phyloP scores from a whole-genome alignment of 2,329 filamentous ascomycete genomes.

The Penicillium olsonii region DNA sequence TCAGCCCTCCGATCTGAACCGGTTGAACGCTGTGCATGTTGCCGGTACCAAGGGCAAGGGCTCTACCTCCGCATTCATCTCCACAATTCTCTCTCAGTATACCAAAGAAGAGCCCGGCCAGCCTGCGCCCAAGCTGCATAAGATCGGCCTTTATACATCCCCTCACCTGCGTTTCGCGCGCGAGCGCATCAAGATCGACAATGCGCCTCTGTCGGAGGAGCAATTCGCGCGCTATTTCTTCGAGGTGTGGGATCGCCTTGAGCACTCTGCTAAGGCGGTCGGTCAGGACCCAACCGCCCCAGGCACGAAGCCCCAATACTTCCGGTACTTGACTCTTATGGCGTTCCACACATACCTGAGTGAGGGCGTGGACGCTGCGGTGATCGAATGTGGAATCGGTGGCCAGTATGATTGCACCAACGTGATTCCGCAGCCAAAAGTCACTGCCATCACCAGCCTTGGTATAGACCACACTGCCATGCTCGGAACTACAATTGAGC shows the following conservation, averaged over 20 bases:
- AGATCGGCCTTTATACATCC: conserved; percentile 79
- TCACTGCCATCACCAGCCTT: conserved; percentile 74
- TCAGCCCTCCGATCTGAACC: conserved; percentile 63
- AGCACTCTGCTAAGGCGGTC: conserved; percentile 54
- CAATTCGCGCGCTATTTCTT: conserved; percentile 78
- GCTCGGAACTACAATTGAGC: conserved; percentile 74
- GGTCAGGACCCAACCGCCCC: conserved; percentile 54
- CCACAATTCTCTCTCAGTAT: conserved; percentile 72
- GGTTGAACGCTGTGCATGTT: conserved; percentile 71
- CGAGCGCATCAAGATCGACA: conserved; percentile 81
- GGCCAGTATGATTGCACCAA: conserved; percentile 94
- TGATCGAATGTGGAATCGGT: conserved; percentile 92
- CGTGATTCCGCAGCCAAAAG: conserved; percentile 69
- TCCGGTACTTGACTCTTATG: conserved; percentile 86
- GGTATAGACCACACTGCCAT: conserved; percentile 84
- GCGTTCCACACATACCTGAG: conserved; percentile 79
- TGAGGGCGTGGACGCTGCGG: conserved; percentile 74
- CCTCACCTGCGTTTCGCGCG: conserved; percentile 81
- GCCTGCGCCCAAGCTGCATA: conserved; percentile 44
- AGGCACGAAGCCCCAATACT: conserved; percentile 80
- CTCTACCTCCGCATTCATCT: conserved; percentile 80
- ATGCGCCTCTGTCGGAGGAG: conserved; percentile 66
- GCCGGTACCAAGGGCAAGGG: conserved; percentile 95
- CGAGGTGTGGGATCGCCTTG: conserved; percentile 74
- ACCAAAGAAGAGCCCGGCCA: conserved; percentile 33